phyloP scores from a whole-genome alignment of 2,329 filamentous ascomycete species.

The Pseudogymnoascus pannorum region DNA sequence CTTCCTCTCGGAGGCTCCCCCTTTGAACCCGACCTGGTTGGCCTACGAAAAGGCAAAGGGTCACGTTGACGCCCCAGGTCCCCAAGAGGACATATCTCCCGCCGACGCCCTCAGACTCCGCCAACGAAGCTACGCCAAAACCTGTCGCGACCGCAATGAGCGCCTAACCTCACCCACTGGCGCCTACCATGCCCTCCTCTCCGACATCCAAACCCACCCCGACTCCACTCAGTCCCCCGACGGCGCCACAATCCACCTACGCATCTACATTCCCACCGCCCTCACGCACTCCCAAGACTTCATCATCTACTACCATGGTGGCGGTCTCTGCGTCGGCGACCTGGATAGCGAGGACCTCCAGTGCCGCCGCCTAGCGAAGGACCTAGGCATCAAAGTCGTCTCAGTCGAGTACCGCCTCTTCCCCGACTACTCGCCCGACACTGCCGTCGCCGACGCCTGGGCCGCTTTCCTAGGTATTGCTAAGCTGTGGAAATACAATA shows the following conservation, averaged over 20 bases:
- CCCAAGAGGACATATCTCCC: conserved; percentile 19
- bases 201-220: conserved; percentile 26
- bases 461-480: conserved; percentile 22
- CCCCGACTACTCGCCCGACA: conserved; percentile 32
- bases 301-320: conserved; percentile 43
- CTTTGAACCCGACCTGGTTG: conserved; percentile 36
- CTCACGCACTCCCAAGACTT: conserved; percentile 18
- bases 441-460: conserved; percentile 5
- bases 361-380: conserved; percentile 36
- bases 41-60: conserved; percentile 30
- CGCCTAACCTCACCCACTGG: conserved; percentile 28
- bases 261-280: conserved; percentile 16
- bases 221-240: conserved; percentile 7
- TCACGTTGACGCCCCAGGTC: conserved; percentile 25
- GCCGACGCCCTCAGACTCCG: conserved; percentile 20
- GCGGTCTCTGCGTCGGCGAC: conserved; percentile 40
- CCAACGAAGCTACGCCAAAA: conserved; percentile 35
- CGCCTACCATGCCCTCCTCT: conserved; percentile 32
- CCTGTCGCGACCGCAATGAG: conserved; percentile 34
- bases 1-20: conserved; percentile 25
- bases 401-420: conserved; percentile 41
- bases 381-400: conserved; percentile 31
- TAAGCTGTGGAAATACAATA: background rate
- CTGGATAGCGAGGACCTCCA: conserved; percentile 43
- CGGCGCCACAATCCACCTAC: conserved; percentile 15